These are phyloP conservation scores for Cutaneotrichosporon dermatis DNA, from an alignment of 1,284 basidiomycete genomes.

Conservation along the genomic window DNA sequence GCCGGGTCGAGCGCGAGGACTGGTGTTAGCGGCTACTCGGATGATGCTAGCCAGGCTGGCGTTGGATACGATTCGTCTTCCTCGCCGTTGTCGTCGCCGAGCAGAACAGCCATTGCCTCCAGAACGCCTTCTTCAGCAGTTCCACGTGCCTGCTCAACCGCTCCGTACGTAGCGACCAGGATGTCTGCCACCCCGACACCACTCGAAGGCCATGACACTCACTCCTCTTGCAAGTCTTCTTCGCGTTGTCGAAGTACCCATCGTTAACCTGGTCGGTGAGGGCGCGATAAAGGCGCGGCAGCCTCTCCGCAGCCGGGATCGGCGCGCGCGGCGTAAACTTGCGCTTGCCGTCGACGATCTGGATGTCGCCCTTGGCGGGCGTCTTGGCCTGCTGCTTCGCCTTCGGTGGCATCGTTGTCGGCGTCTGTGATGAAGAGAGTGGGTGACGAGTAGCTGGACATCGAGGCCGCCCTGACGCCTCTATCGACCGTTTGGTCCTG, in stretches of 20 bases:
- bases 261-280: conserved; percentile 78
- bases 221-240: conserved; percentile 87
- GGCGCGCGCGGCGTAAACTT: conserved; percentile 54
- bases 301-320: conserved; percentile 57
- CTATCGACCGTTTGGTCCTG: too few species aligned
- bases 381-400: neutral
- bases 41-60: too few species aligned
- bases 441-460: too few species aligned
- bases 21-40: conserved; percentile 37
- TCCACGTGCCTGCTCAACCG: too few species aligned
- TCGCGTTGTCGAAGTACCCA: conserved; percentile 69
- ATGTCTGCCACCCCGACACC: too few species aligned
- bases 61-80: too few species aligned
- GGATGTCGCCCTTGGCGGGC: neutral
- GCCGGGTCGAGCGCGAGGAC: conserved; percentile 64
- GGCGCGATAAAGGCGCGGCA: conserved; percentile 69
- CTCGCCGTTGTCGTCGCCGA: too few species aligned
- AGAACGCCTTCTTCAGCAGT: too few species aligned
- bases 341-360: conserved; percentile 7
- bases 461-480: too few species aligned
- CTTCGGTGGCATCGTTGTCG: conserved; percentile 6
- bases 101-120: too few species aligned
- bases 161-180: too few species aligned
- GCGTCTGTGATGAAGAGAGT: neutral
- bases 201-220: conserved; percentile 33